Base-by-base conservation (phyloP, 306 rosid species). In the Chamaecrista fasciculata region DNA sequence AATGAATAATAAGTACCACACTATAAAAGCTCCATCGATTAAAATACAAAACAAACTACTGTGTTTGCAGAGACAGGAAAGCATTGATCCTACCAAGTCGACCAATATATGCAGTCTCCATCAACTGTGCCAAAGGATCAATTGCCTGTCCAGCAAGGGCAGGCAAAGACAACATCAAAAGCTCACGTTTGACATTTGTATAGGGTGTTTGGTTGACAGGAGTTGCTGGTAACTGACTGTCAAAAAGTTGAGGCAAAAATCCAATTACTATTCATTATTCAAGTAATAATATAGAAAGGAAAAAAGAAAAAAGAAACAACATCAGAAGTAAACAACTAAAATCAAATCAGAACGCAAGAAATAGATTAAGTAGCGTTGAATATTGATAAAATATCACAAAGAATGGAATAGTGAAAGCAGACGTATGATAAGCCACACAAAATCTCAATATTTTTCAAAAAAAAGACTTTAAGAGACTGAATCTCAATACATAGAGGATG, bases 41-140 rank as follows among this genome's bases (percentile, higher is more conserved):
- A n/a, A n/a, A n/a, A n/a, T n/a, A n/a, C n/a, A n/a, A 47, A 67
- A 4, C 36, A 74, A 69, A 70, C 8, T 3, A 47, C 20, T 26
- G n/a, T 8, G 11, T 21, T 49, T 40, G 28, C 9, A 52, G 37
- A 23, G 51, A 60, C 58, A 59, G 51, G 44, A 39, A 37, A 26
- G 34, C 70, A 43, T 2, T 24, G 40, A 53, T 23, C 4, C 70
- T 69, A 86, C 98, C 97, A 24, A 94, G 59, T 76, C 96, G 84
- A 67, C 99, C 99, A 60, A 94, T 85, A 76, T 82, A 94, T 62
- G 99, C 97, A 49, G 97, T 94, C 81, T 94, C 99, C 99, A 94
- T 84, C 61, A 94, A 84, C 80, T 88, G 96, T 47, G 95, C 88
- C 73, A 94, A 62, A 11, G 96, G 99, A 21, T 94, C 99, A 76